Conservation (phyloP, 2,329 filamentous ascomycete genomes). For the Botrytis deweyae region DNA sequence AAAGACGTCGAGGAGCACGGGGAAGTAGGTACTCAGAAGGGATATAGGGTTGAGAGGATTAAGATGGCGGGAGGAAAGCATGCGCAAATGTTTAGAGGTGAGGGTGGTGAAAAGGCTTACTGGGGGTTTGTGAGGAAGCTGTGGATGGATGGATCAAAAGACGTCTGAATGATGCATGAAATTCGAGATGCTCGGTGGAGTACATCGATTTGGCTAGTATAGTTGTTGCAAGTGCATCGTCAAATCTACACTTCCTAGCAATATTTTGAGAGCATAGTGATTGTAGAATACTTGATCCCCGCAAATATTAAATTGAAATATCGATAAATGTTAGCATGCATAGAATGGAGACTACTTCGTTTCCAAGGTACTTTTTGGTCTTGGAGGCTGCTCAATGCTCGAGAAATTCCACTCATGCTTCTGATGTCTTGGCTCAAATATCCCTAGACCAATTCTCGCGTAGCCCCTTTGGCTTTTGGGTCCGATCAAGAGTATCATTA, state of each 20-base stretch:
- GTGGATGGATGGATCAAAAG: constrained; percentile 22
- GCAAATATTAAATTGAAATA: background rate
- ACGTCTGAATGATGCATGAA: background rate
- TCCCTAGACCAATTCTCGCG: background rate
- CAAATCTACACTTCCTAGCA: background rate
- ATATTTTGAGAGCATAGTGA: background rate
- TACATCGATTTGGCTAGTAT: background rate
- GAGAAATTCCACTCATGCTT: background rate
- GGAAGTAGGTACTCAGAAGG: constrained; percentile 23
- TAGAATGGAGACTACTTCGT: background rate
- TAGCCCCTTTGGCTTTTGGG: background rate
- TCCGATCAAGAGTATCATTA: background rate
- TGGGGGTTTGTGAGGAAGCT: constrained; percentile 32
- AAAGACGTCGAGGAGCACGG: constrained; percentile 25
- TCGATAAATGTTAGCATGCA: too few species aligned
- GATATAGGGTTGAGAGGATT: constrained; percentile 30
- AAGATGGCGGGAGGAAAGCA: constrained; percentile 32
- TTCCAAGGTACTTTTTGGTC: background rate
- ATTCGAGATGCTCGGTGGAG: background rate
- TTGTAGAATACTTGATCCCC: background rate
- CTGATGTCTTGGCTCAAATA: background rate
- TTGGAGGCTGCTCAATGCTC: background rate
- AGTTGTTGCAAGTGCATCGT: background rate
- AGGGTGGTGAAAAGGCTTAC: constrained; percentile 33
- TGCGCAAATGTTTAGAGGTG: constrained; percentile 34